Evolutionary conservation across 108 stramenopile genomes (phyloP).

Genomic region (Skeletonema grethae): DNA sequence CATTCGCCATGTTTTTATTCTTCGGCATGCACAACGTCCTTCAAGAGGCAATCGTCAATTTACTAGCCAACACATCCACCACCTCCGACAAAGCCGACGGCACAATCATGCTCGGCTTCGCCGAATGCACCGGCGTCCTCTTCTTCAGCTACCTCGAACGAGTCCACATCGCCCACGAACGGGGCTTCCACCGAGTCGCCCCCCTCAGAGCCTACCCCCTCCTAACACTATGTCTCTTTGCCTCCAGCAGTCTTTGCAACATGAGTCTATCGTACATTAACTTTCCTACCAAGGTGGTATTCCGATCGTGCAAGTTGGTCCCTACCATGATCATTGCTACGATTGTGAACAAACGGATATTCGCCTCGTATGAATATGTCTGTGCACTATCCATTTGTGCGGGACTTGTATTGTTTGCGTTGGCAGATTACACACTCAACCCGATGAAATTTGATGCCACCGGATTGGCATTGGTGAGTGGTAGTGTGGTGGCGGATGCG

Average conservation of each 20-base stretch:
- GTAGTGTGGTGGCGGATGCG: slow-evolving; percentile 35
- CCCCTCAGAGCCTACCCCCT: slow-evolving; percentile 50
- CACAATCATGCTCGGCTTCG: slow-evolving; percentile 64
- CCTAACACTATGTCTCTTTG: slow-evolving; percentile 54
- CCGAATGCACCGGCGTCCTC: slow-evolving; percentile 68
- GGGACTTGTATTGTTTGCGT: slow-evolving; percentile 33
- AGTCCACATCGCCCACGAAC: slow-evolving; percentile 30
- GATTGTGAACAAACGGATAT: slow-evolving; percentile 25
- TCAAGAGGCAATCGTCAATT: slow-evolving; percentile 57
- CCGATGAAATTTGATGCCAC: slow-evolving; percentile 30
- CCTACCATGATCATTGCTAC: slow-evolving; percentile 46
- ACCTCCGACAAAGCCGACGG: slow-evolving; percentile 22
- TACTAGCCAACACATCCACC: slow-evolving; percentile 20
- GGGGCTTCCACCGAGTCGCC: slow-evolving; percentile 33
- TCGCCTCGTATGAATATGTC: slow-evolving; percentile 35
- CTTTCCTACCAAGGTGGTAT: slow-evolving; percentile 51
- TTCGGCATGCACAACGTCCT: slow-evolving; percentile 60
- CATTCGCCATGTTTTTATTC: slow-evolving; percentile 55
- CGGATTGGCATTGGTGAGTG: slow-evolving; percentile 13
- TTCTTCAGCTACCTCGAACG: slow-evolving; percentile 52
- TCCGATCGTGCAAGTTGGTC: slow-evolving; percentile 50
- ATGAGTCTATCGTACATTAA: slow-evolving; percentile 32
- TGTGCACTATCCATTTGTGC: slow-evolving; percentile 42
- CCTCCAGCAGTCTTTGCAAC: slow-evolving; percentile 54
- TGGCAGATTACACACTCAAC: slow-evolving; percentile 50